Conservation (phyloP, 1,284 basidiomycete species). For the Microbotryum scabiosae region DNA sequence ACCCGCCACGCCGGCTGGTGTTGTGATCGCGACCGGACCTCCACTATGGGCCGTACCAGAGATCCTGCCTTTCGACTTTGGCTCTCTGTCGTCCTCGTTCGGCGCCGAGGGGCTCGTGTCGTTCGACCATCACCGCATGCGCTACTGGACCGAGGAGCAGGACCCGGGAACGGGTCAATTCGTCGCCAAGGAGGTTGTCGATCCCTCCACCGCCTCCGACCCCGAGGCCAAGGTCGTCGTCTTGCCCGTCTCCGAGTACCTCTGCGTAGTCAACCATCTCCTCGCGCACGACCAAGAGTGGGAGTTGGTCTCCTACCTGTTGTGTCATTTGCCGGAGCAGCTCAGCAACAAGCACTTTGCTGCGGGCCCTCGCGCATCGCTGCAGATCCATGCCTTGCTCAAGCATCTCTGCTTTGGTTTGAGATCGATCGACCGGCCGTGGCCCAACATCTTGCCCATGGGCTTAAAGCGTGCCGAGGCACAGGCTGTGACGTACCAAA, state of each 20-base stretch:
- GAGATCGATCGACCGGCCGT: conserved; percentile 49
- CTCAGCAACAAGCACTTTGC: conserved; percentile 94
- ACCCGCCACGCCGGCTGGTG: not conserved
- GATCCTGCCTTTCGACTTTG: conserved; percentile 56
- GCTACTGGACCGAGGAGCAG: conserved; percentile 34
- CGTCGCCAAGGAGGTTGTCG: conserved; percentile 40
- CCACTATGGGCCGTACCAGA: conserved; percentile 73
- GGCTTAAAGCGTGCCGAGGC: conserved; percentile 66
- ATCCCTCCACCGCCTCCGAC: conserved; percentile 40
- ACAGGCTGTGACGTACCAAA: conserved; percentile 79
- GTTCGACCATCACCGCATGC: conserved; percentile 37
- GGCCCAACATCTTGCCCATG: conserved; percentile 44
- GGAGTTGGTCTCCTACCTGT: conserved; percentile 87
- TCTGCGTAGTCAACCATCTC: conserved; percentile 58
- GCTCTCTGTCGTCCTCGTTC: conserved; percentile 49
- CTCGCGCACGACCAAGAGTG: conserved; percentile 73
- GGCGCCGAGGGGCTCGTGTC: conserved; percentile 33
- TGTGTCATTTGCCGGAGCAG: conserved; percentile 85
- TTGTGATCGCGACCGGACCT: conserved; percentile 2
- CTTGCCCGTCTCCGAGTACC: conserved; percentile 71
- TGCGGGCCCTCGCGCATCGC: conserved; percentile 73
- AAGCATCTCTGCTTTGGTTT: conserved; percentile 63
- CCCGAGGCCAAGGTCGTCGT: conserved; percentile 43
- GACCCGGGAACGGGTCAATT: conserved; percentile 48
- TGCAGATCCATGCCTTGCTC: conserved; percentile 58